Evolutionary conservation across 2,329 filamentous ascomycete genomes (phyloP).

Genomic region (Rutstroemia sp.): DNA sequence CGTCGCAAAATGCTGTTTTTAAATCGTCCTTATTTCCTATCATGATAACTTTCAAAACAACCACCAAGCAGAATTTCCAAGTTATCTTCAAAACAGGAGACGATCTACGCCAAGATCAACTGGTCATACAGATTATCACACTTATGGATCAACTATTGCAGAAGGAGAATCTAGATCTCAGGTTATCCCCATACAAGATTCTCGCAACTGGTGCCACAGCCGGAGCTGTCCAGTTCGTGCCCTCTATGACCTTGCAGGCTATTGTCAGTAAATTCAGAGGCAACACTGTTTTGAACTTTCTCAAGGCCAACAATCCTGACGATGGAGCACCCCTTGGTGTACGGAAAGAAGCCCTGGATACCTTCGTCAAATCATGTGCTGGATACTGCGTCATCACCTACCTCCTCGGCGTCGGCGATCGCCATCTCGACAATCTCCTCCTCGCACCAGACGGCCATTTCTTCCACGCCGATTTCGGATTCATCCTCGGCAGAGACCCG

Average conservation of each 20-base stretch:
- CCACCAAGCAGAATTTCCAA: slow-evolving; percentile 69
- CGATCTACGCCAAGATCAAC: slow-evolving; percentile 90
- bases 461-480: slow-evolving; percentile 98
- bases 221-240: slow-evolving; percentile 89
- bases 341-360: slow-evolving; percentile 87
- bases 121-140: slow-evolving; percentile 95
- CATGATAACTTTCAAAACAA: slow-evolving; percentile 82
- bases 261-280: slow-evolving; percentile 76
- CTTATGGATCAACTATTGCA: slow-evolving; percentile 94
- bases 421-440: slow-evolving; percentile 91
- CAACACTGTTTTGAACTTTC: slow-evolving; percentile 70
- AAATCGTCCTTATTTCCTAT: slow-evolving; percentile 92
- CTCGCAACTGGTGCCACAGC: slow-evolving; percentile 85
- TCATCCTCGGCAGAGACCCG: slow-evolving; percentile 92
- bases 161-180: slow-evolving; percentile 94
- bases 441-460: slow-evolving; percentile 87
- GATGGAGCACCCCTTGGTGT: slow-evolving; percentile 74
- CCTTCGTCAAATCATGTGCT: slow-evolving; percentile 89
- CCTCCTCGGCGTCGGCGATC: slow-evolving; percentile 89
- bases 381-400: slow-evolving; percentile 99
- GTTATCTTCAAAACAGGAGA: slow-evolving; percentile 98
- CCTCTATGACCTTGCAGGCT: slow-evolving; percentile 74
- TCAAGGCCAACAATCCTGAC: slow-evolving; percentile 86
- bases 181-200: slow-evolving; percentile 92
- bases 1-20: slow-evolving; percentile 85